Evolutionary conservation across 2,329 filamentous ascomycete genomes (phyloP), one percentile per base, ranked within the genome.

Genomic region (Lithohypha guttulata): DNA sequence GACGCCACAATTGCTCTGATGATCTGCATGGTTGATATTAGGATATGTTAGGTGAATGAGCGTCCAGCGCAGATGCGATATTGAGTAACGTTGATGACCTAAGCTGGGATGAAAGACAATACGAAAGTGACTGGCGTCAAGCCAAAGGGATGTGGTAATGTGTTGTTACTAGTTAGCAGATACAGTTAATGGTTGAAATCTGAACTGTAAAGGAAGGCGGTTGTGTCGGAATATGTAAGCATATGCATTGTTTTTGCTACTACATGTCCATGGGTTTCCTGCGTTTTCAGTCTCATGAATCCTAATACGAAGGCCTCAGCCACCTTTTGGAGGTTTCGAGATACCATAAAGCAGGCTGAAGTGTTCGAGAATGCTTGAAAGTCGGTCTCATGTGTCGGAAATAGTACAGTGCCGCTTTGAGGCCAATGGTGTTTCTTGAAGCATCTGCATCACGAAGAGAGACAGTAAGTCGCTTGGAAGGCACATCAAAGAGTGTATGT

Each of bases 281-380:
- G n/a, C n/a, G n/a, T n/a, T n/a, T n/a, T n/a, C n/a, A 30, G 35
- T 39, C 23, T 39, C 35, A 39, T 23, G 26, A 22, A 11, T n/a
- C 17, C 31, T 15, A 19, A 17, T 30, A 13, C 9, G 27, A 13
- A 15, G 4, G 27, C 31, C 21, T 28, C n/a, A 31, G 35, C 35
- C 26, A 39, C 35, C n/a, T n/a, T n/a, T n/a, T n/a, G n/a, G n/a
- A n/a, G n/a, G n/a, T n/a, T n/a, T n/a, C n/a, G n/a, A n/a, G n/a
- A n/a, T n/a, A n/a, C n/a, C n/a, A n/a, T n/a, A n/a, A n/a, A n/a
- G n/a, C n/a, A n/a, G n/a, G n/a, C 15, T 15, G 3, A 14, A n/a
- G 22, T n/a, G 26, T 31, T 30, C 26, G n/a, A 23, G 10, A 39
- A 31, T n/a, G 30, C 18, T 22, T 14, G 14, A 26, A 31, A 19